Percentiles rank a stretch among this genome's conserved stretches.
phyloP scores from a whole-genome alignment of 2,329 filamentous ascomycete genomes.

The Neofusicoccum cordaticola region DNA sequence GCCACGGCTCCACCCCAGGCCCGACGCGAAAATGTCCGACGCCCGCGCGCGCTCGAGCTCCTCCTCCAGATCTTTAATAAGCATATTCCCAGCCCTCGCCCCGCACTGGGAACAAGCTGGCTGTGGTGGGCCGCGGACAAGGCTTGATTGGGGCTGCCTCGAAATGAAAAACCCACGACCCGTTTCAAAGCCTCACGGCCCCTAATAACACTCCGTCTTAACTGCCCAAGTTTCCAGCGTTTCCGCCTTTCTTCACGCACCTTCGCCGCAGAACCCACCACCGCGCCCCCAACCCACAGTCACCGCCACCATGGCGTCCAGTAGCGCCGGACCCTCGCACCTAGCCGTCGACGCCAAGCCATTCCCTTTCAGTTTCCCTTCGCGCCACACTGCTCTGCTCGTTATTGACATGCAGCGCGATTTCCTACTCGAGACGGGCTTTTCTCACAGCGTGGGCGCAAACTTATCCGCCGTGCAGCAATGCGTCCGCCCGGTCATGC shows the following conservation, averaged over 20 bases:
- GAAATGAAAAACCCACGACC: slow-evolving; percentile 12
- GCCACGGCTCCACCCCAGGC: not conserved
- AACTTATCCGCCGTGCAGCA: slow-evolving; percentile 39
- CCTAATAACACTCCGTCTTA: slow-evolving; percentile 1
- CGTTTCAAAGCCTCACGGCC: slow-evolving; percentile 10
- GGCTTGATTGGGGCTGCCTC: slow-evolving; percentile 5
- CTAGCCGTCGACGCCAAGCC: slow-evolving; percentile 36
- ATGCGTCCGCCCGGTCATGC: slow-evolving; percentile 40
- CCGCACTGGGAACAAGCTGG: slow-evolving; percentile 3
- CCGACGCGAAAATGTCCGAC: not conserved
- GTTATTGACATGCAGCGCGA: slow-evolving; percentile 55
- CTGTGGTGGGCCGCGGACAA: slow-evolving; percentile 5
- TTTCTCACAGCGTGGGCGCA: slow-evolving; percentile 52
- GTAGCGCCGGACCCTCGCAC: not conserved
- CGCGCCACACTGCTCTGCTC: slow-evolving; percentile 47
- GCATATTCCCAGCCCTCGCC: not conserved
- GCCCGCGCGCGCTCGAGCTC: not conserved
- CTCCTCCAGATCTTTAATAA: not conserved
- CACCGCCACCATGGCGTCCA: not conserved
- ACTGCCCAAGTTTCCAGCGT: not conserved
- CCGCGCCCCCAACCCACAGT: not conserved
- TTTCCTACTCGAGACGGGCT: slow-evolving; percentile 50
- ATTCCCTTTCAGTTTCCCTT: slow-evolving; percentile 49
- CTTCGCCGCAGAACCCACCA: not conserved
- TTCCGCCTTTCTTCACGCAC: not conserved